Base-by-base conservation (phyloP, 1,284 basidiomycete genomes). In the Xerocomus cyaneibrunnescens region DNA sequence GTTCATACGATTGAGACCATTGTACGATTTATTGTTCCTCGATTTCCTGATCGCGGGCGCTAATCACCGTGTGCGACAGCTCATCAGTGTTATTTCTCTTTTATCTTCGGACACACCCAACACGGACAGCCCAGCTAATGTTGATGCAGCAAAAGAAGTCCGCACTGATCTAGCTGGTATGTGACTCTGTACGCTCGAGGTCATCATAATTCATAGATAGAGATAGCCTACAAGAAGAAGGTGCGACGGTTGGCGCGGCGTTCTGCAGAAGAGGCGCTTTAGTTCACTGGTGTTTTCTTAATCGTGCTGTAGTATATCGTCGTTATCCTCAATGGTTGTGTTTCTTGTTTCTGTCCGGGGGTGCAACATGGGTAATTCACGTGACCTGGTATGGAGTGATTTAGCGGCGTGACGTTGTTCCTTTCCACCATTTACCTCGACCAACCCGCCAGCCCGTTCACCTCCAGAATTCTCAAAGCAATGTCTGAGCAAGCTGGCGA, bases 1-100 rank as follows among this genome's bases (percentile, higher is more conserved):
- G 94, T 99, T 21, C 97, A 99, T 68, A 92, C 90, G 0, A 89
- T 98, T 39, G 95, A 98, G 74, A 94, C 94, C 10, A 98, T 99
- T 57, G 96, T 98, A 61, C 71, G 94, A 79, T n/a, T n/a, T n/a
- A n/a, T 21, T 19, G n/a, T 50, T 28, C 42, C 37, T 27, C n/a
- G 51, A 34, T 48, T 23, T 9, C 17, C 28, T 7, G 17, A 17
- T 13, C 2, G 41, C 34, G 19, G 38, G 22, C 12, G 55, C 32
- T 61, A 22, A 65, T 46, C 9, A 10, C n/a, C 28, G 12, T 42
- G 45, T 37, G 13, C 34, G 10, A 32, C 57, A 98, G 96, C 86
- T 98, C 57, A 72, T 99, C 63, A 97, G 94, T 58, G 96, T 99
- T 57, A 98, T 99, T 61, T 97, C 94, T 17, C 82, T 99, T 4